Evolutionary conservation across 768 basidiomycete genomes (phyloP).

Genomic region (Jaapia argillacea): DNA sequence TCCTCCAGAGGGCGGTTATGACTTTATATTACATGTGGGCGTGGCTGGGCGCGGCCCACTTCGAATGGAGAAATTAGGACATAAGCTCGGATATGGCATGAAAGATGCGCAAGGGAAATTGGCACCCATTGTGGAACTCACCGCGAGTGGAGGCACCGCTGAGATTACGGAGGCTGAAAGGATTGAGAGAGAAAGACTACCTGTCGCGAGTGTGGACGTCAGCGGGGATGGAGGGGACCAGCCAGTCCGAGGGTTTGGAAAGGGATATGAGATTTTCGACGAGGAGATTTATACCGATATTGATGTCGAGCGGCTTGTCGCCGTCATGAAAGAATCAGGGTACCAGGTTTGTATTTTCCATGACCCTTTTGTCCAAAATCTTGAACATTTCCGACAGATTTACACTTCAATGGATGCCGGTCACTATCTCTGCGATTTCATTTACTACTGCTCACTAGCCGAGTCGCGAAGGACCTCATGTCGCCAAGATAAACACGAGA

Average conservation of each 20-base stretch:
- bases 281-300: conserved; percentile 52
- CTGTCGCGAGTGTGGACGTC: not conserved
- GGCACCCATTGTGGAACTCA: conserved; percentile 39
- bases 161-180: conserved; percentile 24
- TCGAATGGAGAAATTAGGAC: conserved; percentile 53
- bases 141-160: too few species aligned
- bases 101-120: conserved; percentile 51
- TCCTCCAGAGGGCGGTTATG: conserved; percentile 42
- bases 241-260: conserved; percentile 18
- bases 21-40: conserved; percentile 64
- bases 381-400: conserved; percentile 30
- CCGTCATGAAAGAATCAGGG: conserved; percentile 40
- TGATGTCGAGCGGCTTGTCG: conserved; percentile 47
- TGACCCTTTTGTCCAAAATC: not conserved
- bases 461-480: conserved; percentile 56
- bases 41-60: conserved; percentile 55
- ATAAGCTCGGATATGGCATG: conserved; percentile 62
- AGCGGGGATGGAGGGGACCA: conserved; percentile 8
- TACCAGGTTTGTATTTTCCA: conserved; percentile 29
- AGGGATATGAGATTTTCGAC: conserved; percentile 41
- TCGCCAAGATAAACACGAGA: not conserved
- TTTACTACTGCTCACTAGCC: conserved; percentile 68
- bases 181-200: conserved; percentile 9
- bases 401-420: conserved; percentile 70
- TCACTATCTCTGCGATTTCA: conserved; percentile 68